These are phyloP conservation scores for Arthrobotrys sphaeroides DNA, from an alignment of 2,329 filamentous ascomycete genomes.

Conservation along the genomic window DNA sequence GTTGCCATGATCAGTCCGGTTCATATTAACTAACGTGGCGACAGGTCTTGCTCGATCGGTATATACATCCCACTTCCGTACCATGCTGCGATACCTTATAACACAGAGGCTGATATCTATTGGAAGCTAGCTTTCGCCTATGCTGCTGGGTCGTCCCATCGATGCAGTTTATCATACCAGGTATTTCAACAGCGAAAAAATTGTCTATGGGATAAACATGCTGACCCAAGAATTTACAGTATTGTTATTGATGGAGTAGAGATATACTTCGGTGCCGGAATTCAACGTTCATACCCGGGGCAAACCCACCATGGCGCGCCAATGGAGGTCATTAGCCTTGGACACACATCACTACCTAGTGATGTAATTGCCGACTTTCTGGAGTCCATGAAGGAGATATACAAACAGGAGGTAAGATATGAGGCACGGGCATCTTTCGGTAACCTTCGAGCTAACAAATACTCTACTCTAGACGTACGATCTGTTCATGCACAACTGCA, in stretches of 20 bases:
- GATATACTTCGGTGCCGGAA: conserved; percentile 76
- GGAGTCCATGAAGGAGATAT: conserved; percentile 81
- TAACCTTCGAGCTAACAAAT: background rate
- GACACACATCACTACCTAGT: conserved; percentile 78
- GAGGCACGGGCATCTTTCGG: background rate
- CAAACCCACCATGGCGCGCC: conserved; percentile 86
- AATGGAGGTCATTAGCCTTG: conserved; percentile 78
- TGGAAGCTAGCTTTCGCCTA: conserved; percentile 65
- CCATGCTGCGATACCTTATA: background rate
- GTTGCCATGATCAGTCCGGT: conserved; percentile 16
- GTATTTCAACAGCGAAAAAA: no score
- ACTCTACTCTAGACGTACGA: conserved; percentile 77
- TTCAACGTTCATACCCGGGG: conserved; percentile 82
- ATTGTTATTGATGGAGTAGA: conserved; percentile 85
- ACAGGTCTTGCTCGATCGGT: conserved; percentile 46
- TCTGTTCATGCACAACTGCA: conserved; percentile 87
- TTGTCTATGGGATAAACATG: background rate
- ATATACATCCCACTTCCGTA: background rate
- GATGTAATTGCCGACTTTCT: conserved; percentile 88
- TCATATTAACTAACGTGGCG: conserved; percentile 35
- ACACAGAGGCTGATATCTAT: conserved; percentile 55
- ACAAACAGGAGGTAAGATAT: conserved; percentile 74
- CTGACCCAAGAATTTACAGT: background rate
- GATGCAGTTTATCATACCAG: conserved; percentile 97
- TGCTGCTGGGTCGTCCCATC: conserved; percentile 74